Conservation (phyloP, 2,329 filamentous ascomycete genomes). For the Xylariales sp. region DNA sequence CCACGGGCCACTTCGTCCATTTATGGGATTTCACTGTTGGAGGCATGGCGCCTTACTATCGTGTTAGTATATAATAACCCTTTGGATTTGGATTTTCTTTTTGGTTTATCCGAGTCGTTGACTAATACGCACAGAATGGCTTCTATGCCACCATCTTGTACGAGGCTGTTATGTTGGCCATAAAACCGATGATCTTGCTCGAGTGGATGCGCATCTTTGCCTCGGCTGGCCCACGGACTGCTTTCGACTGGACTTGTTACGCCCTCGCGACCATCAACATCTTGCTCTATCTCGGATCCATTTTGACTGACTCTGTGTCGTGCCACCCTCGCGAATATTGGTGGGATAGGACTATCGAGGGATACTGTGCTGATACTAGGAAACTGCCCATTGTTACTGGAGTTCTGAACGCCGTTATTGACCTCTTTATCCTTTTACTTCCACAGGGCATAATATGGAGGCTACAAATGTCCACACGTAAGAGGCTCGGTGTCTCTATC, state of each 20-base stretch:
- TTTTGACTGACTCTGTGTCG: slow-evolving; percentile 22
- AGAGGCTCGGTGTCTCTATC: slow-evolving; percentile 16
- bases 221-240: slow-evolving; percentile 24
- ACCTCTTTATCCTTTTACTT: slow-evolving; percentile 21
- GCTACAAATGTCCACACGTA: slow-evolving; percentile 13
- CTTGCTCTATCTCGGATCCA: slow-evolving; percentile 19
- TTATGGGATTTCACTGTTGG: slow-evolving; percentile 19
- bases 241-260: slow-evolving; percentile 28
- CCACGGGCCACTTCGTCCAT: slow-evolving; percentile 25
- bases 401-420: slow-evolving; percentile 18
- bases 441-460: slow-evolving; percentile 24
- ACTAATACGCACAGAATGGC: slow-evolving; percentile 11
- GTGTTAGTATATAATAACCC: slow-evolving; percentile 1
- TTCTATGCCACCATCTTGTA: slow-evolving; percentile 26
- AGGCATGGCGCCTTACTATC: slow-evolving; percentile 19
- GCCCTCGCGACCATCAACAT: slow-evolving; percentile 16
- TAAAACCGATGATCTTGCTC: slow-evolving; percentile 25
- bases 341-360: slow-evolving; percentile 22
- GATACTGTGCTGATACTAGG: slow-evolving; percentile 22
- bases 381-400: slow-evolving; percentile 25
- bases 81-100: not conserved
- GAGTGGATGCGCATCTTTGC: slow-evolving; percentile 28
- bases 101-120: not conserved
- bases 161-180: slow-evolving; percentile 22
- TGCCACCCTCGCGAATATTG: slow-evolving; percentile 25